Conservation (phyloP, 140 eudicot genomes). For the Cichorium intybus region DNA sequence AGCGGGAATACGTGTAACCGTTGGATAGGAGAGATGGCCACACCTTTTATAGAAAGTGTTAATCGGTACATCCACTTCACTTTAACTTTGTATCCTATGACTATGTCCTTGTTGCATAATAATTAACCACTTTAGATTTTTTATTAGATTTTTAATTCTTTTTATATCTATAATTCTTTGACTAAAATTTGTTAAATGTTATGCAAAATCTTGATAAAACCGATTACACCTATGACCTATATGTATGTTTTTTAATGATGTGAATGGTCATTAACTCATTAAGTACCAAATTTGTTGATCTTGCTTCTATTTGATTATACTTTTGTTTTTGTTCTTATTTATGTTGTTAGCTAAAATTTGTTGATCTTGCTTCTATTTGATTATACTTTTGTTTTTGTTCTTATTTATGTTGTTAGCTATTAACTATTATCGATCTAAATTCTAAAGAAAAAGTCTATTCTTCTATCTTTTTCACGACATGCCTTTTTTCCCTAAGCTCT, state of each 20-base stretch:
- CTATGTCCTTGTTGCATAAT: neutral
- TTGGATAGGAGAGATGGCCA: constrained; percentile 19
- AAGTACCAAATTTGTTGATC: no score
- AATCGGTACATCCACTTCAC: constrained; percentile 1
- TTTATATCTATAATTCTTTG: no score
- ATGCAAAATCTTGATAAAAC: no score
- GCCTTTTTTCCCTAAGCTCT: neutral
- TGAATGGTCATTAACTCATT: no score
- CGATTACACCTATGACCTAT: no score
- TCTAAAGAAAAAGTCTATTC: neutral
- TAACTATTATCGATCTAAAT: no score
- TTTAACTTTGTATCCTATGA: constrained; percentile 2
- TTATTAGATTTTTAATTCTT: no score
- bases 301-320: no score
- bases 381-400: no score
- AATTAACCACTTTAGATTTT: neutral
- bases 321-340: no score
- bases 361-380: no score
- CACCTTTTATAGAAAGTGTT: neutral
- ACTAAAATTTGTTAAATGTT: neutral
- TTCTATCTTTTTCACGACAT: neutral
- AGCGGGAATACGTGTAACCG: constrained; percentile 21
- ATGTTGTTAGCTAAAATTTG: neutral
- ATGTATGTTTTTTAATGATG: no score
- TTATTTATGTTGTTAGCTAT: neutral